A percentile compares a stretch with the other conserved stretches of the same genome.
Evolutionary conservation across 2,329 filamentous ascomycete species (phyloP).

Genomic region (Polychaeton citri): DNA sequence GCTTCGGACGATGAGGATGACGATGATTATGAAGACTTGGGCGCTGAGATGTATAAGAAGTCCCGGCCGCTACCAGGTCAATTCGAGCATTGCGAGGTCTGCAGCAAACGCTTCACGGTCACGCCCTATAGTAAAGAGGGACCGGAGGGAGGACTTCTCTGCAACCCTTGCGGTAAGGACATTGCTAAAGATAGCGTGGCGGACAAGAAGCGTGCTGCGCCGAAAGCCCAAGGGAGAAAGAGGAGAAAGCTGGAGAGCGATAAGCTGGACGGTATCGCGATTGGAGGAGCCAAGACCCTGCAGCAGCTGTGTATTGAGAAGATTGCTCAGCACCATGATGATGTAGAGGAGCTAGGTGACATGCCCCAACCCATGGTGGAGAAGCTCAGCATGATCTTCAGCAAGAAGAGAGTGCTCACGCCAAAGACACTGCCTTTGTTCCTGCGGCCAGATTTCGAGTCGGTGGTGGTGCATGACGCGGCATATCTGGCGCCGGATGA

Average conservation of each 20-base stretch:
- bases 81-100: conserved; percentile 75
- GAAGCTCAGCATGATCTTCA: conserved; percentile 49
- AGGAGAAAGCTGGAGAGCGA: conserved; percentile 72
- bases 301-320: conserved; percentile 52
- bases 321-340: conserved; percentile 48
- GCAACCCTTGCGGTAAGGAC: conserved; percentile 66
- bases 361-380: conserved; percentile 44
- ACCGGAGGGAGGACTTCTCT: conserved; percentile 75
- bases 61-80: conserved; percentile 60
- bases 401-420: conserved; percentile 47
- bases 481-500: conserved; percentile 61
- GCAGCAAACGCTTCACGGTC: conserved; percentile 80
- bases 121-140: conserved; percentile 77
- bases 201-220: conserved; percentile 43
- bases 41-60: conserved; percentile 42
- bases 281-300: conserved; percentile 54
- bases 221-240: conserved; percentile 44
- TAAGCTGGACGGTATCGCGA: conserved; percentile 61
- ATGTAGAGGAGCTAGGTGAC: conserved; percentile 52
- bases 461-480: conserved; percentile 47
- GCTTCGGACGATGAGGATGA: conserved; percentile 30
- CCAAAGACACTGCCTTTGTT: conserved; percentile 36
- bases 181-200: conserved; percentile 52
- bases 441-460: conserved; percentile 39
- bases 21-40: conserved; percentile 34